phyloP scores from a whole-genome alignment of 805 yeast genomes.

The Maudiozyma barnettii region DNA sequence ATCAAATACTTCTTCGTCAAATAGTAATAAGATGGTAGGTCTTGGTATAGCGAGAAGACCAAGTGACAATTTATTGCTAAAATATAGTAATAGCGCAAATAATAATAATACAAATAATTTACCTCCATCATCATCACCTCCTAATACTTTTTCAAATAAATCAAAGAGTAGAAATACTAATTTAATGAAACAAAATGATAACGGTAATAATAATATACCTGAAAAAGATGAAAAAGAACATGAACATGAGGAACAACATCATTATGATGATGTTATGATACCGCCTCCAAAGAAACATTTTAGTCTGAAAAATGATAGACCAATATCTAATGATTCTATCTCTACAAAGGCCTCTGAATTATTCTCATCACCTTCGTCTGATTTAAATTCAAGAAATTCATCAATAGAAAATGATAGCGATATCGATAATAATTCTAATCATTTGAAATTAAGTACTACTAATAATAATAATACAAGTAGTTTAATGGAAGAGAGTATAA shows the following conservation, averaged over 20 bases:
- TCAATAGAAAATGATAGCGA: conserved; percentile 23
- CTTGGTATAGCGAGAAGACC: conserved; percentile 27
- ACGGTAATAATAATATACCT: conserved; percentile 1
- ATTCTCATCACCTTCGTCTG: conserved; percentile 24
- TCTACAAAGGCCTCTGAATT: conserved; percentile 23
- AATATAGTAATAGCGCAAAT: conserved; percentile 2
- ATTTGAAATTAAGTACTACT: not conserved
- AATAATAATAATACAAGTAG: not conserved
- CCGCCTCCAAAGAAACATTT: conserved; percentile 22
- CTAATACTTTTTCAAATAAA: not conserved
- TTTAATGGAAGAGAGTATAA: conserved; percentile 4
- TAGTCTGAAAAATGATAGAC: conserved; percentile 16
- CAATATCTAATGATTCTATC: conserved; percentile 27
- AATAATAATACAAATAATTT: not conserved
- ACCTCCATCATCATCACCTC: not conserved
- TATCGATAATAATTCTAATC: not conserved
- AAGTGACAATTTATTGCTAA: conserved; percentile 24
- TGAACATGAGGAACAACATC: not conserved
- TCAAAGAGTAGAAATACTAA: not conserved
- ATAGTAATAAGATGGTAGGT: conserved; percentile 14
- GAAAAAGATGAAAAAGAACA: not conserved
- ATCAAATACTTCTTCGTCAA: not conserved
- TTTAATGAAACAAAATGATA: conserved; percentile 3
- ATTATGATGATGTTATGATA: not conserved
- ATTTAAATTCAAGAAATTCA: conserved; percentile 19